phyloP scores from a whole-genome alignment of 2,329 filamentous ascomycete genomes.

The Cladosporium sp. region DNA sequence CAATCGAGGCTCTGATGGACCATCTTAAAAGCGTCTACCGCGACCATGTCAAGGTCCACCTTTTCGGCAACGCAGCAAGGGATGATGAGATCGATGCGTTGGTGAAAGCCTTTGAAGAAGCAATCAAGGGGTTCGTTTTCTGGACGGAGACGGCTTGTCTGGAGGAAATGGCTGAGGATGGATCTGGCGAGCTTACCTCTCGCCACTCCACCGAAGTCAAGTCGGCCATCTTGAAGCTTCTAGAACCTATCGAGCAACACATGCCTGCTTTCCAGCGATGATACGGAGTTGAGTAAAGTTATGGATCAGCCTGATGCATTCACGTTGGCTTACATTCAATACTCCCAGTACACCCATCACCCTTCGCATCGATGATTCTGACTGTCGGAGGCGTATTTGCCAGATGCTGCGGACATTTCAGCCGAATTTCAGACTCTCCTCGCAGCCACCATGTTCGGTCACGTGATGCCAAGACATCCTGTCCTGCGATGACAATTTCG shows the following conservation, averaged over 20 bases:
- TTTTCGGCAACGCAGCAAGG: background rate
- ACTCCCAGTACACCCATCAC: background rate
- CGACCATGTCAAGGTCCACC: background rate
- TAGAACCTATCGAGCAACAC: background rate
- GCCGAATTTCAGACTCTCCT: too few relatives aligned
- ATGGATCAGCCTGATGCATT: background rate
- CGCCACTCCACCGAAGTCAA: background rate
- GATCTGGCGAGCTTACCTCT: background rate
- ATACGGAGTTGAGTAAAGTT: background rate
- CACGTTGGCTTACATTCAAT: background rate
- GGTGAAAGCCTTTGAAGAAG: background rate
- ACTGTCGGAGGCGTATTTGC: too few relatives aligned
- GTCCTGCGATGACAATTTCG: background rate
- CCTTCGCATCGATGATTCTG: too few relatives aligned
- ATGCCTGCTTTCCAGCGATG: background rate
- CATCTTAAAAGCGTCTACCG: background rate
- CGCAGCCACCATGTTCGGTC: too few relatives aligned
- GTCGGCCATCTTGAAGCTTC: background rate
- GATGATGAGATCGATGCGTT: background rate
- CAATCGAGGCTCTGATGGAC: conserved; percentile 1
- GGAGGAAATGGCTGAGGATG: background rate
- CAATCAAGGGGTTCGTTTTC: background rate
- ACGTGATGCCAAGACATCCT: too few relatives aligned
- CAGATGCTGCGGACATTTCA: too few relatives aligned
- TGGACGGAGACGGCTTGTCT: background rate